A percentile compares a stretch with the other conserved stretches of the same genome.
Evolutionary conservation across 768 basidiomycete species (phyloP).

Genomic region (Nevesoporus exiguus): DNA sequence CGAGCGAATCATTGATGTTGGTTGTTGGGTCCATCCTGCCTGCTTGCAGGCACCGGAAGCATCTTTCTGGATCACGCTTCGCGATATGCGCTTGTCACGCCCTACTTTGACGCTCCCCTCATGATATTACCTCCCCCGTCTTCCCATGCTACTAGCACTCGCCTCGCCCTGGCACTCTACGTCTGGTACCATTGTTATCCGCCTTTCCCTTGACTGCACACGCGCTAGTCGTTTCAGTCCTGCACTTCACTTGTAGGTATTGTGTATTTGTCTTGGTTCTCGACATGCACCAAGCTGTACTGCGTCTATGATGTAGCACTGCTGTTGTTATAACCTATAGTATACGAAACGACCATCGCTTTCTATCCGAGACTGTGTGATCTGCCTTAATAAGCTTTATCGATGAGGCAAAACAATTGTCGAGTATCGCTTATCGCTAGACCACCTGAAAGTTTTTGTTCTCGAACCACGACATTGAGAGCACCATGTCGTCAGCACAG

Average conservation of each 20-base stretch:
- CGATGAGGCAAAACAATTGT: neutral
- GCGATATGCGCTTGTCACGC: slow-evolving; percentile 27
- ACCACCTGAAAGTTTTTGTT: neutral
- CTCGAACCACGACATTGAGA: slow-evolving; percentile 10
- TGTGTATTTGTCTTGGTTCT: slow-evolving; percentile 26
- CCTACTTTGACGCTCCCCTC: slow-evolving; percentile 17
- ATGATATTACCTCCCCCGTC: neutral
- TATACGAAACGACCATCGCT: slow-evolving; percentile 24
- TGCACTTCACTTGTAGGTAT: slow-evolving; percentile 30
- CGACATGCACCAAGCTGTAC: slow-evolving; percentile 30
- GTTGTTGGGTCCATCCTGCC: slow-evolving; percentile 10
- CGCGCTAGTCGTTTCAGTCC: slow-evolving; percentile 25
- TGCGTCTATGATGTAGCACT: slow-evolving; percentile 33
- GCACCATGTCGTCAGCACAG: slow-evolving; percentile 18
- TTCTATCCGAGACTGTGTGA: neutral
- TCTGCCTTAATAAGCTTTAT: slow-evolving; percentile 6
- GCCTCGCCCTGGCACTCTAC: slow-evolving; percentile 15
- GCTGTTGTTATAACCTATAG: slow-evolving; percentile 25
- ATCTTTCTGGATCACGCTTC: slow-evolving; percentile 15
- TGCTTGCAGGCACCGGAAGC: slow-evolving; percentile 29
- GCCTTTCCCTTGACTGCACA: slow-evolving; percentile 24
- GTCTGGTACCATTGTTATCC: slow-evolving; percentile 22
- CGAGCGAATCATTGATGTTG: slow-evolving; percentile 12
- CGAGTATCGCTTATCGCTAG: neutral
- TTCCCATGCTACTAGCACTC: slow-evolving; percentile 16